Evolutionary conservation across 2,329 filamentous ascomycete genomes (phyloP).

Genomic region (Alternaria sp.): DNA sequence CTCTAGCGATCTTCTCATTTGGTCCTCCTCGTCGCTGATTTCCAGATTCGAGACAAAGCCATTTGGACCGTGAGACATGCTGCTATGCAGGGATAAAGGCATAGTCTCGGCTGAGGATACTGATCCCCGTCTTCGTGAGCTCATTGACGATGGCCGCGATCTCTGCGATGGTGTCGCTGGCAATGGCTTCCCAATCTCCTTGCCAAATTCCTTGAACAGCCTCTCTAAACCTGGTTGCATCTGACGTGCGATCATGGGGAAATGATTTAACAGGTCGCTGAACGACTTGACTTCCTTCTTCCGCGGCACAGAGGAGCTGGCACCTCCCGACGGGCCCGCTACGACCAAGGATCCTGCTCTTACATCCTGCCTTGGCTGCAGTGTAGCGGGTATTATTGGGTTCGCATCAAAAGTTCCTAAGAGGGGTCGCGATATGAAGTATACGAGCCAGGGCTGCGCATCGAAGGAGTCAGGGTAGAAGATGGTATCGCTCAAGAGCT

Average conservation of each 20-base stretch:
- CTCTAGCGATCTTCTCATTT: constrained; percentile 87
- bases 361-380: constrained; percentile 34
- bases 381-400: constrained; percentile 70
- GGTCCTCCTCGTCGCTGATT: constrained; percentile 88
- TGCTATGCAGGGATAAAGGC: constrained; percentile 51
- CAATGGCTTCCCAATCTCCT: constrained; percentile 83
- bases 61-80: constrained; percentile 46
- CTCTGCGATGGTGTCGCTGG: constrained; percentile 71
- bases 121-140: constrained; percentile 46
- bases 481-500: constrained; percentile 80
- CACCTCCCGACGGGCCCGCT: constrained; percentile 33
- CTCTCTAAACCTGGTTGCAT: constrained; percentile 93
- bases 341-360: constrained; percentile 12
- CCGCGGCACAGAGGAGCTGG: constrained; percentile 60
- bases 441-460: constrained; percentile 91
- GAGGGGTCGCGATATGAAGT: constrained; percentile 91
- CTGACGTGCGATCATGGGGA: constrained; percentile 93
- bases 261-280: constrained; percentile 85
- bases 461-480: constrained; percentile 92
- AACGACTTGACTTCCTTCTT: constrained; percentile 95
- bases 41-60: constrained; percentile 60
- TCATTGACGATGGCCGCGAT: constrained; percentile 44
- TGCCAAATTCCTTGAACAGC: constrained; percentile 87
- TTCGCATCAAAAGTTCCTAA: constrained; percentile 83
- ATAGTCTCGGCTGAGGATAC: constrained; percentile 49